Conservation (phyloP, 495 filamentous ascomycete genomes). For the Parathielavia hyrcaniae region DNA sequence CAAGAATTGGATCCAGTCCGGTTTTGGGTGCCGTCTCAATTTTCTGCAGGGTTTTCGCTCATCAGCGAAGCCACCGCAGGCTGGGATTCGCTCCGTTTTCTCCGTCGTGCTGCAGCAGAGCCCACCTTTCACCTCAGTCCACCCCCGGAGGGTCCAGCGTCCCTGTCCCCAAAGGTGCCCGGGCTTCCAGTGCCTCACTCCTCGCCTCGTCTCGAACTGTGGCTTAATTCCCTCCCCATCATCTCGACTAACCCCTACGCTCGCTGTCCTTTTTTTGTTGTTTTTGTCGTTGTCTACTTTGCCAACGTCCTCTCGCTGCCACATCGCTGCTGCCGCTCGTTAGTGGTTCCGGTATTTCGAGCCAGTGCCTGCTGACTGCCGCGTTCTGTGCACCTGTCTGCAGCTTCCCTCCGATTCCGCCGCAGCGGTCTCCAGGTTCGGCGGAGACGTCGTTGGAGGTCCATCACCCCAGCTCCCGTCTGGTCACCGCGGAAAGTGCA, state of each 20-base stretch:
- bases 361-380: background rate
- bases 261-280: conserved; percentile 13
- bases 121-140: background rate
- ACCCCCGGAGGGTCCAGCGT: background rate
- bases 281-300: background rate
- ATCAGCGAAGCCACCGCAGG: background rate
- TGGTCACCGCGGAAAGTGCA: background rate
- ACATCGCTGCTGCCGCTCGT: conserved; percentile 17
- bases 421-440: background rate
- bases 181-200: background rate
- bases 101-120: background rate
- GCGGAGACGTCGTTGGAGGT: background rate
- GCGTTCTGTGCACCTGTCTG: background rate
- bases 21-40: background rate
- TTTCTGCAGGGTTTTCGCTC: background rate
- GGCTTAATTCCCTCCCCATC: conserved; percentile 5
- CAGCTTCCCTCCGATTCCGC: background rate
- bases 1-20: too few relatives aligned
- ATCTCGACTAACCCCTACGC: conserved; percentile 10
- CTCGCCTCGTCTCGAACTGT: conserved; percentile 1
- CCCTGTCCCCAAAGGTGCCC: too few relatives aligned
- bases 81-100: conserved; percentile 1
- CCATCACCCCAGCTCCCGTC: background rate
- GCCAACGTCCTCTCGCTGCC: conserved; percentile 9
- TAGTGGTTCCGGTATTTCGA: background rate